Base-by-base conservation (phyloP, 2,329 filamentous ascomycete species). In the Emydomyces testavorans region DNA sequence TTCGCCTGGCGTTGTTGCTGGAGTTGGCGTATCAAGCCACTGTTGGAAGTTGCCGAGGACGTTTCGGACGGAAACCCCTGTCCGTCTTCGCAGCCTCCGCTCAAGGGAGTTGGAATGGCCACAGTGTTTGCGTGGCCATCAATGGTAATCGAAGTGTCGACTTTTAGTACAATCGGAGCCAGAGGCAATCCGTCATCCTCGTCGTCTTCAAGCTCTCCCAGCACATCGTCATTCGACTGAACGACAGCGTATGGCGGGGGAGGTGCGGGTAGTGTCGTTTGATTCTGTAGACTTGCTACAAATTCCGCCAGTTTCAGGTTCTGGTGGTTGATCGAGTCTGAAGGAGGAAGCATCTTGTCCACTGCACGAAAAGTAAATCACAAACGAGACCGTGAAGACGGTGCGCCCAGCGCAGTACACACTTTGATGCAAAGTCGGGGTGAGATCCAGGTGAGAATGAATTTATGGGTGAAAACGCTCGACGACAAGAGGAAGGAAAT, bases 61-160 rank as follows among this genome's bases (percentile, higher is more conserved):
- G 49, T 34, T 24, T 46, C n/a, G 3, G 46, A 44, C 31, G 50
- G 35, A n/a, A 31, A 13, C 15, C 29, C 41, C 36, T 42, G 38
- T 46, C 36, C 18, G 34, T 24, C 16, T 39, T 20, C 20, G 18
- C 5, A 45, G 6, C n/a, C 23, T 20, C 21, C 13, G n/a, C 40
- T 35, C 20, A 34, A 18, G 11, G 41, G 34, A 13, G 56, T 54
- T 3, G 60, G 54, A 15, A 66, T 52, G 18, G 54, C 52, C 37
- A 65, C 49, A 1, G 56, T 58, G 52, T 66, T 68, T n/a, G 50
- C 56, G 46, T 62, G 54, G 13, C 65, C 65, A 8, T 54, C 50
- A 13, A 67, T 53, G 23, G 49, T 56, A 50, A 66, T 64, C 4
- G 63, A 65, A 6, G 57, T 56, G 47, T 67, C 62, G 37, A 68